Evolutionary conservation across 2,329 filamentous ascomycete genomes (phyloP).

Genomic region (Seiridium cupressi): DNA sequence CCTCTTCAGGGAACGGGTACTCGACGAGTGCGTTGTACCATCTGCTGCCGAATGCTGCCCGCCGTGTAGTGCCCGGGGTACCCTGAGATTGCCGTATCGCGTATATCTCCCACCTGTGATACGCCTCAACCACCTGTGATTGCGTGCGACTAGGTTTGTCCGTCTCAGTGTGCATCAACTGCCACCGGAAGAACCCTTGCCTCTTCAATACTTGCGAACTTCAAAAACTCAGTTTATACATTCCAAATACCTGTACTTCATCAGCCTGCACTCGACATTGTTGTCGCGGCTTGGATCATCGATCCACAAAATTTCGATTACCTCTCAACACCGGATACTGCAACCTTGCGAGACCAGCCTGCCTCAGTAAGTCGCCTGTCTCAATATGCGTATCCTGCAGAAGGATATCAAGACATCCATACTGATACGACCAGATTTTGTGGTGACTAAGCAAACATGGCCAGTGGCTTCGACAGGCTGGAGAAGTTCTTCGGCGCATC

Average conservation of each 20-base stretch:
- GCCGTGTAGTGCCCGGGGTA: slow-evolving; percentile 19
- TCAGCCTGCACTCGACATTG: background rate
- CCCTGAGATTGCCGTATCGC: slow-evolving; percentile 19
- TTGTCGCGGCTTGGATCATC: background rate
- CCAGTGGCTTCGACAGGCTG: slow-evolving; percentile 44
- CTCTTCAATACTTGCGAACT: background rate
- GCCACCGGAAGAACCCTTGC: background rate
- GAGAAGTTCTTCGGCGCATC: slow-evolving; percentile 48
- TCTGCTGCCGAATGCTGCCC: slow-evolving; percentile 8
- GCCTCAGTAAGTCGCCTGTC: slow-evolving; percentile 1
- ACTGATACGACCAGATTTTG: background rate
- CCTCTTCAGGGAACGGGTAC: slow-evolving; percentile 1
- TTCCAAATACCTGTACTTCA: background rate
- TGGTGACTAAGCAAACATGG: slow-evolving; percentile 33
- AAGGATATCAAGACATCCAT: no score
- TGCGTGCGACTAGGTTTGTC: background rate
- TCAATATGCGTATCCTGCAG: background rate
- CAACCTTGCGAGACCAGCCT: background rate
- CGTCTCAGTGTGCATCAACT: background rate
- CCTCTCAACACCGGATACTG: no score
- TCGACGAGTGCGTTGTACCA: slow-evolving; percentile 5
- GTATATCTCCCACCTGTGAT: slow-evolving; percentile 15
- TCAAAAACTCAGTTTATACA: background rate
- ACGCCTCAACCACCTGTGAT: slow-evolving; percentile 3
- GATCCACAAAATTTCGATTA: no score